A percentile compares a stretch with the other conserved stretches of the same genome.
These are phyloP conservation scores for Lactarius tabidus DNA, from an alignment of 768 basidiomycete species.

Conservation along the genomic window DNA sequence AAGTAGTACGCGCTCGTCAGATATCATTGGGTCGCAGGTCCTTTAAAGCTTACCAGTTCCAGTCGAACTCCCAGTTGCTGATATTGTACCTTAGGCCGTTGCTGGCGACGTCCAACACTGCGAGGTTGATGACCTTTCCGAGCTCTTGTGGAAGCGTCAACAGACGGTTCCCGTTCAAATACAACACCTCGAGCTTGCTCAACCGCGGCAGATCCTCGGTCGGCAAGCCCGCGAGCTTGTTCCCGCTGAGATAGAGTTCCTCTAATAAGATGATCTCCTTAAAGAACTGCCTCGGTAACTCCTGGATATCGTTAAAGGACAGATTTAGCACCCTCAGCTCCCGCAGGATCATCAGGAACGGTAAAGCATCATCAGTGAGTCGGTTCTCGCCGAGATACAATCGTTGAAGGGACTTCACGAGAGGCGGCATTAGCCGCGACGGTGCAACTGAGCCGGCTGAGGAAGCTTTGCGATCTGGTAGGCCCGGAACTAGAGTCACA, in stretches of 20 bases:
- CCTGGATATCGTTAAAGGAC: slow-evolving; percentile 92
- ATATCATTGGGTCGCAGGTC: background rate
- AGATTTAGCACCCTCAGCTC: slow-evolving; percentile 83
- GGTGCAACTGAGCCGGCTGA: slow-evolving; percentile 30
- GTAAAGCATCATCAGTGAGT: slow-evolving; percentile 74
- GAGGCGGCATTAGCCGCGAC: slow-evolving; percentile 43
- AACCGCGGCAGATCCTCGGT: slow-evolving; percentile 81
- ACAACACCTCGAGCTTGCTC: slow-evolving; percentile 65
- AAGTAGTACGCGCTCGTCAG: slow-evolving; percentile 3
- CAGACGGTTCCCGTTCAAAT: slow-evolving; percentile 90
- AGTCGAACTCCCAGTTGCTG: slow-evolving; percentile 97
- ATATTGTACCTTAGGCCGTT: slow-evolving; percentile 96
- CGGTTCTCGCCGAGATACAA: slow-evolving; percentile 90
- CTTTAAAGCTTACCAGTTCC: slow-evolving; percentile 81
- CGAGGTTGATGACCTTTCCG: slow-evolving; percentile 72
- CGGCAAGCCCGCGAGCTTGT: slow-evolving; percentile 84
- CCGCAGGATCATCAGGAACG: slow-evolving; percentile 67
- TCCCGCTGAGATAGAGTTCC: slow-evolving; percentile 93
- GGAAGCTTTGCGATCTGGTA: slow-evolving; percentile 44
- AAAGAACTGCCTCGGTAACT: slow-evolving; percentile 77
- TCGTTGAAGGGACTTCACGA: slow-evolving; percentile 66
- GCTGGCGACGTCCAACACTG: slow-evolving; percentile 86
- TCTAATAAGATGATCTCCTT: slow-evolving; percentile 64
- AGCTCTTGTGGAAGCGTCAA: slow-evolving; percentile 91
- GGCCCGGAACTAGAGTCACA: slow-evolving; percentile 3